A percentile compares a stretch with the other conserved stretches of the same genome.
Evolutionary conservation across 2,329 filamentous ascomycete genomes (phyloP).

Genomic region (Claviceps maximensis): DNA sequence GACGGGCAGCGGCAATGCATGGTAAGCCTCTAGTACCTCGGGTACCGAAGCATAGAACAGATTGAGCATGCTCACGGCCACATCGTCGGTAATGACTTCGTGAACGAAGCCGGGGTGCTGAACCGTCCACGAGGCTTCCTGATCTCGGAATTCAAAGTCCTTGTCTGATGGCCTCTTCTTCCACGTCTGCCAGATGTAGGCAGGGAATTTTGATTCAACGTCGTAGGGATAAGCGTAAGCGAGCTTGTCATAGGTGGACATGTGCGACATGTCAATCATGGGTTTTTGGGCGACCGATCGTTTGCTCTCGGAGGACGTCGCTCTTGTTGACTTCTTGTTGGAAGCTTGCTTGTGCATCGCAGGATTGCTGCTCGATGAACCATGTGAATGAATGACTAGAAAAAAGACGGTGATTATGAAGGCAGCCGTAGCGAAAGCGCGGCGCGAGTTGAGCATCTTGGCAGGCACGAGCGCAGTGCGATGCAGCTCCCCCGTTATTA

Average conservation of each 20-base stretch:
- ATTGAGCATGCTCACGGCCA: conserved; percentile 66
- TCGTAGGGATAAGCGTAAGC: conserved; percentile 93
- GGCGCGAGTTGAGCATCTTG: conserved; percentile 65
- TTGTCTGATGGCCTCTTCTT: conserved; percentile 68
- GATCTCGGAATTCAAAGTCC: conserved; percentile 66
- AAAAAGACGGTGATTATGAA: conserved; percentile 56
- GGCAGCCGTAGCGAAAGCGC: conserved; percentile 58
- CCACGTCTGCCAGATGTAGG: conserved; percentile 99
- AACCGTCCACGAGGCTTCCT: conserved; percentile 82
- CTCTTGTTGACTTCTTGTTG: conserved; percentile 9
- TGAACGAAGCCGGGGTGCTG: conserved; percentile 86
- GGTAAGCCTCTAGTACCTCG: conserved; percentile 66
- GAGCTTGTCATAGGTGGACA: conserved; percentile 67
- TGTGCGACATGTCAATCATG: conserved; percentile 55
- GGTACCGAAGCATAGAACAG: conserved; percentile 78
- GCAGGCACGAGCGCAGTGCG: not conserved
- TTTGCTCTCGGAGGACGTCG: conserved; percentile 8
- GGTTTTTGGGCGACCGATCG: conserved; percentile 26
- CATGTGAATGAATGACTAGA: conserved; percentile 50
- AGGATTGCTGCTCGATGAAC: conserved; percentile 1
- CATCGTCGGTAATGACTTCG: conserved; percentile 88
- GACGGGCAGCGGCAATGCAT: conserved; percentile 58
- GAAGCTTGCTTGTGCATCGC: conserved; percentile 7
- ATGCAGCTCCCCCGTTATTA: not conserved
- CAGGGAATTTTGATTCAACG: conserved; percentile 75